Base-by-base conservation (phyloP, 805 yeast species). In the Priceomyces medius region DNA sequence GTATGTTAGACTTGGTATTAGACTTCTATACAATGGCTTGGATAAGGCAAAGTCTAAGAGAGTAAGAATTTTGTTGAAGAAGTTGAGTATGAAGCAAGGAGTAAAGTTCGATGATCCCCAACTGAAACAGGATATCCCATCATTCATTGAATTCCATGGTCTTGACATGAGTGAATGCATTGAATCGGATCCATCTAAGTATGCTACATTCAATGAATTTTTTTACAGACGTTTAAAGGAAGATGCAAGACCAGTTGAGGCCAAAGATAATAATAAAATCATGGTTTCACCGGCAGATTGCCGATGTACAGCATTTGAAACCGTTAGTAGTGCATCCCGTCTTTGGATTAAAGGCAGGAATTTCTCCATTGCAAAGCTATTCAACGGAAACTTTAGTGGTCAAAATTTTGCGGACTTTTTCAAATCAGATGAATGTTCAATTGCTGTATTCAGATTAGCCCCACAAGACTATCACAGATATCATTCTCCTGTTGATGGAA, bases 381-480 rank as follows among this genome's bases (percentile, higher is more conserved):
- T 86, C 41, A 70, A 75, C 37, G 71, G 72, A 0, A 64, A 64
- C 37, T 67, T 65, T 40, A 68, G 76, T 28, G 55, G 55, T 20
- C 77, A 76, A 47, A 75, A 74, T 27, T 50, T 54, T 17, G 50
- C 66, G 2, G 63, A 64, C 38, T 43, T 68, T 20, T 66, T 51
- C 50, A 59, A 59, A 40, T 50, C 67, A 1, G 55, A 53, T 4
- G 61, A 68, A 12, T 85, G 88, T 31, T 68, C 89, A 3, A 61
- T 90, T 32, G 90, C 85, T 0, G 78, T 91, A 2, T 91, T 91
- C 61, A 67, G 99, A 43, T 67, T 91, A 32, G 98, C 99, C 0
- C 99, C 99, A 1, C 99, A 91, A 59, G 99, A 91, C 59, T 91
- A 91, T 56, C 99, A 91, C 58, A 69, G 99, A 34, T 90, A 91